Evolutionary conservation across 1,139 yeast species (phyloP), one percentile per base, ranked within the genome.

Genomic region (Suhomyces panamericanus): DNA sequence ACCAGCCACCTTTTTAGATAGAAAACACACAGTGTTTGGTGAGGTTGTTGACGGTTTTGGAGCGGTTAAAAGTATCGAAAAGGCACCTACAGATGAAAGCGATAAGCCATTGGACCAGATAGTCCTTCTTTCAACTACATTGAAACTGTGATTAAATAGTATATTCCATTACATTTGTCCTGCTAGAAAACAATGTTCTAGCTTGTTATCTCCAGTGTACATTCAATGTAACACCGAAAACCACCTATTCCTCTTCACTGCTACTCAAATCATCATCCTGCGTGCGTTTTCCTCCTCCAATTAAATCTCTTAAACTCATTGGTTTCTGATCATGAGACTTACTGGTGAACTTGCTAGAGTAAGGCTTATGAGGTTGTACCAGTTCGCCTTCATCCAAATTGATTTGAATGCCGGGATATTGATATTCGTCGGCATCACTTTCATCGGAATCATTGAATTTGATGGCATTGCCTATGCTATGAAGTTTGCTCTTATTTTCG

Each of bases 301-400:
- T 59, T 32, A 69, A 59, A 31, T 70, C 73, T 38, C 74, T 58
- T 46, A 73, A 59, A 54, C 77, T 73, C 63, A 66, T 68, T 2
- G 78, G 77, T 46, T 59, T 67, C 35, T 54, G 57, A 13, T 43
- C 46, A 11, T 53, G 30, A 9, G 39, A 33, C 6, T 31, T 40
- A 13, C 29, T 31, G 4, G 39, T 32, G 11, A 43, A 46, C 8
- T 35, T 32, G 11, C 24, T 32, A n/a, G 44, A 32, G 13, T 41
- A 40, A 5, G 32, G 7, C 14, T 35, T 29, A 2, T 29, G 32
- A 4, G 39, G 13, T 8, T 16, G 30, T 30, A 32, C 30, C 26
- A 33, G 10, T n/a, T 34, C 41, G 12, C 43, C 45, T 15, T 38
- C 46, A 34, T 63, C 65, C 13, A 59, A 56, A 42, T 58, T 58